Percentiles rank a stretch among this genome's conserved stretches.
phyloP scores from a whole-genome alignment of 2,329 filamentous ascomycete genomes.

The Aspergillus versicolor region DNA sequence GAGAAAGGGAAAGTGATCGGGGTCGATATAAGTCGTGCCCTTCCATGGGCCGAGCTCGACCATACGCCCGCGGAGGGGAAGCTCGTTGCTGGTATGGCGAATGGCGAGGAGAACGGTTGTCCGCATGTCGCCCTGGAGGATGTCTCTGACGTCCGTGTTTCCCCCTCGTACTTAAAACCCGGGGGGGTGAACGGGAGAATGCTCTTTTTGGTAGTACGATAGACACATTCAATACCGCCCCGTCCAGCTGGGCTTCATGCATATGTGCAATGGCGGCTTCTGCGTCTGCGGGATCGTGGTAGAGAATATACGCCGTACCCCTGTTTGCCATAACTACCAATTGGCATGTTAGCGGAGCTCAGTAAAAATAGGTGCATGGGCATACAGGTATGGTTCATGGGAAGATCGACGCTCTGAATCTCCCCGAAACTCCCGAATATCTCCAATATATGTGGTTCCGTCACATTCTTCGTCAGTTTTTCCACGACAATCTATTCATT shows the following conservation, averaged over 20 bases:
- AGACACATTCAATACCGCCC: constrained; percentile 77
- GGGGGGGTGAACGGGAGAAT: constrained; percentile 76
- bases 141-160: constrained; percentile 53
- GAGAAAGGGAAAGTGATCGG: constrained; percentile 50
- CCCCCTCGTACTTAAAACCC: constrained; percentile 62
- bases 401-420: constrained; percentile 84
- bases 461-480: constrained; percentile 92
- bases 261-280: constrained; percentile 91
- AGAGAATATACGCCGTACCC: constrained; percentile 91
- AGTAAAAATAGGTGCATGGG: neutral
- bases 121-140: constrained; percentile 27
- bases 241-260: constrained; percentile 95
- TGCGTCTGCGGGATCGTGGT: constrained; percentile 71
- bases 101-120: constrained; percentile 24
- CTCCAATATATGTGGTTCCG: constrained; percentile 80
- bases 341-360: neutral
- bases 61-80: constrained; percentile 41
- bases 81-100: constrained; percentile 30
- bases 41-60: constrained; percentile 45
- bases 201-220: constrained; percentile 83
- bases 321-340: constrained; percentile 77
- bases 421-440: constrained; percentile 88
- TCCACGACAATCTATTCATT: constrained; percentile 80
- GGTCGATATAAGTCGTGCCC: constrained; percentile 59
- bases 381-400: constrained; percentile 82